phyloP scores from a whole-genome alignment of 495 filamentous ascomycete species.

The Podospora sp. region DNA sequence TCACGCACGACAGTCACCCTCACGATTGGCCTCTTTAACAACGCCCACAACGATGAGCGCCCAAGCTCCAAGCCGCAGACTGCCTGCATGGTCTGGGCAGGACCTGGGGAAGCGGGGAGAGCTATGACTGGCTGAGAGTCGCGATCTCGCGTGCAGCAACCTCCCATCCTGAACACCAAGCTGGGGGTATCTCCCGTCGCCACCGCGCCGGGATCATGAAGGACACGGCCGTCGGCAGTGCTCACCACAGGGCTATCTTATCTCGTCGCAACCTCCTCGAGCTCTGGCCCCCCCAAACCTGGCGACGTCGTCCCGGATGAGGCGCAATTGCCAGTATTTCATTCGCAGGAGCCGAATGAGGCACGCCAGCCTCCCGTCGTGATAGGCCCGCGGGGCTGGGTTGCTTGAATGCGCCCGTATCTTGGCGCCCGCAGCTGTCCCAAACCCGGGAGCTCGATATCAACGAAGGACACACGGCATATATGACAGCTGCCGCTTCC shows the following conservation, averaged over 20 bases:
- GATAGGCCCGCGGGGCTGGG: slow-evolving; percentile 16
- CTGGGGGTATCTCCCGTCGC: slow-evolving; percentile 4
- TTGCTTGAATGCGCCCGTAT: not conserved
- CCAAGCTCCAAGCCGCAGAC: slow-evolving; percentile 7
- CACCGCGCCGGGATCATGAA: not conserved
- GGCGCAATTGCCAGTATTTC: slow-evolving; percentile 10
- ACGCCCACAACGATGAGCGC: not conserved
- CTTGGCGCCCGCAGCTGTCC: not conserved
- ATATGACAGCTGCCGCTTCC: slow-evolving; percentile 17
- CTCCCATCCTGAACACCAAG: slow-evolving; percentile 1
- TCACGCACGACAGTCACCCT: not conserved
- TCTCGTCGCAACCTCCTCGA: slow-evolving; percentile 9
- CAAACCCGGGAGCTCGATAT: not conserved
- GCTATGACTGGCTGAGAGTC: not conserved
- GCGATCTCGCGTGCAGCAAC: slow-evolving; percentile 3
- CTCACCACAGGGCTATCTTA: slow-evolving; percentile 28
- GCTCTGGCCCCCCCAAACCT: not conserved
- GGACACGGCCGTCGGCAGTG: slow-evolving; percentile 22
- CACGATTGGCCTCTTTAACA: not conserved
- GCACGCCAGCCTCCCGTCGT: slow-evolving; percentile 10
- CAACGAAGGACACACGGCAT: slow-evolving; percentile 1
- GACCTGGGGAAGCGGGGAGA: slow-evolving; percentile 10
- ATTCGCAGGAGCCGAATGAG: slow-evolving; percentile 19
- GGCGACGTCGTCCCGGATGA: not conserved
- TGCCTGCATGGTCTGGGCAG: slow-evolving; percentile 8